Conservation (phyloP, 257 asterid genomes). For the Solanum rostratum region DNA sequence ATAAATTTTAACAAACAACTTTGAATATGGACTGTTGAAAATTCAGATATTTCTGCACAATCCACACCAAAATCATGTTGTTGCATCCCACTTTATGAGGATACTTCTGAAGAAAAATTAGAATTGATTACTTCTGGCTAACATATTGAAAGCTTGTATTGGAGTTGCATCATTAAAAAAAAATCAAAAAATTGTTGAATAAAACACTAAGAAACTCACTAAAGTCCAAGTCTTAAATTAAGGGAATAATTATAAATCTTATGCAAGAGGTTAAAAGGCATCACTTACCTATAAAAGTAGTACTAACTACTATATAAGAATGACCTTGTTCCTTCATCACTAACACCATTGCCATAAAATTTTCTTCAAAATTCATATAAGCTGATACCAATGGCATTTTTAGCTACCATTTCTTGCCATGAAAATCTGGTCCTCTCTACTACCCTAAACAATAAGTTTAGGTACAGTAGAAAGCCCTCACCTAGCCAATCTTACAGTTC, state of each 20-base stretch:
- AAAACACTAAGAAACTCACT: not conserved
- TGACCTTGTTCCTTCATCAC: not conserved
- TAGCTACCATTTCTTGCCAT: conserved; percentile 10
- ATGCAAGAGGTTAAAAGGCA: not conserved
- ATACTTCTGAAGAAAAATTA: not conserved
- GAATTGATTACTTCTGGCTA: not conserved
- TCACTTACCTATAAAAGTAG: not conserved
- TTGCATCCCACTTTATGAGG: not conserved
- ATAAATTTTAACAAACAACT: not conserved
- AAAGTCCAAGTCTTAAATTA: not conserved
- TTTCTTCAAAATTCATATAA: not conserved
- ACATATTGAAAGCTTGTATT: not conserved
- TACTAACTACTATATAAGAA: not conserved
- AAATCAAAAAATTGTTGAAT: not conserved
- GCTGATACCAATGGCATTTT: conserved; percentile 29
- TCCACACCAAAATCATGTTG: not conserved
- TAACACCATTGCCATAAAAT: not conserved
- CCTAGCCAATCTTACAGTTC: not conserved
- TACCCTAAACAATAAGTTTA: not conserved
- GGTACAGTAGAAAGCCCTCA: not conserved
- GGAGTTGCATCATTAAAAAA: not conserved
- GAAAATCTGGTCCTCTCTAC: conserved; percentile 11
- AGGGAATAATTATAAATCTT: not conserved
- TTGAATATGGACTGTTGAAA: not conserved
- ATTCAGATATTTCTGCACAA: not conserved